A percentile compares a stretch with the other conserved stretches of the same genome.
Conservation (phyloP, 169 alveolate genomes). For the Eimeria acervulina region DNA sequence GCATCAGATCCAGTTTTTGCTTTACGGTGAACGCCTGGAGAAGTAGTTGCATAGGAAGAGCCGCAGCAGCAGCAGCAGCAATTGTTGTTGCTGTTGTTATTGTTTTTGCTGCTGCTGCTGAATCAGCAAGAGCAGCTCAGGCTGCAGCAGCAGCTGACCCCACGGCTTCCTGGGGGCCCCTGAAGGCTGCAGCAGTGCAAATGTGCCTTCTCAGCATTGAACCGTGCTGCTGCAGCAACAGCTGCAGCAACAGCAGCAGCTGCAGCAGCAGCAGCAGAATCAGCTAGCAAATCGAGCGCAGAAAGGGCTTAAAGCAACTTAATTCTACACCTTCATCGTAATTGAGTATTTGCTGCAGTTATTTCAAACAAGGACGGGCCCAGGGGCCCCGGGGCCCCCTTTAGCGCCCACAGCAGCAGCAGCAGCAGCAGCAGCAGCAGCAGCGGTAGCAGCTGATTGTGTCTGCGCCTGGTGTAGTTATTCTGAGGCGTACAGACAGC, state of each 20-base stretch:
- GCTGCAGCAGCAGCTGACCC: conserved; percentile 21
- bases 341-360: background rate
- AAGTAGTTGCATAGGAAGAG: background rate
- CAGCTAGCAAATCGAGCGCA: background rate
- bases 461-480: background rate
- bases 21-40: background rate
- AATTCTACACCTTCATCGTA: background rate
- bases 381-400: background rate
- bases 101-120: too few species aligned
- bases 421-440: conserved; percentile 21
- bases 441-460: conserved; percentile 3
- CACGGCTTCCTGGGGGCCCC: background rate
- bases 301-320: background rate
- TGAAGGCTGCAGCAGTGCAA: background rate
- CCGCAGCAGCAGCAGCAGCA: too few species aligned
- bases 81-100: too few species aligned
- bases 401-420: background rate
- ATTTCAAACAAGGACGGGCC: background rate
- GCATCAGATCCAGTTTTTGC: background rate
- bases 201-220: background rate
- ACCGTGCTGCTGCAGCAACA: background rate
- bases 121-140: too few species aligned
- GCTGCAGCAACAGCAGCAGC: background rate
- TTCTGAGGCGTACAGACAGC: background rate
- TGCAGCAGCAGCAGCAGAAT: background rate